phyloP scores from a whole-genome alignment of 169 alveolate genomes.

The Plasmodium berghei region DNA sequence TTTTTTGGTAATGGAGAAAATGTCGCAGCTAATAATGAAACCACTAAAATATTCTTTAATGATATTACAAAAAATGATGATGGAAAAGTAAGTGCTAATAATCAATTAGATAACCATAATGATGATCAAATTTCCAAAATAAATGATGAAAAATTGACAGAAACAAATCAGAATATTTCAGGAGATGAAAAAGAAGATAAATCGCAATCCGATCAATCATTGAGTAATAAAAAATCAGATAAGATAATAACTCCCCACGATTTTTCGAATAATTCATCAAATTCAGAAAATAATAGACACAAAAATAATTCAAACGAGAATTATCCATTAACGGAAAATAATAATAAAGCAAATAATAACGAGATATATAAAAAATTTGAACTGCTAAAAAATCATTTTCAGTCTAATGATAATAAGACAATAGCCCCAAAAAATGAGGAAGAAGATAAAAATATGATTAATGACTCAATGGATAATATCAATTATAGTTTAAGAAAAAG shows the following conservation, averaged over 20 bases:
- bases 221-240: slow-evolving; percentile 8
- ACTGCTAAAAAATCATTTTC: slow-evolving; percentile 28
- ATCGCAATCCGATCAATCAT: neutral
- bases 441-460: neutral
- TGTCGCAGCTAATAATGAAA: neutral
- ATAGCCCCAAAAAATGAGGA: neutral
- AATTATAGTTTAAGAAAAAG: slow-evolving; percentile 40
- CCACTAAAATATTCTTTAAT: neutral
- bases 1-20: neutral
- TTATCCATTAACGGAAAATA: neutral
- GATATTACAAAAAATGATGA: no score
- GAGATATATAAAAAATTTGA: slow-evolving; percentile 30
- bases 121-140: neutral
- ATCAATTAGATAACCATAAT: no score
- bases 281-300: neutral
- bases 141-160: neutral
- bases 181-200: neutral
- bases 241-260: slow-evolving; percentile 51
- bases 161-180: neutral
- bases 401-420: neutral
- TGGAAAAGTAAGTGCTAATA: no score
- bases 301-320: neutral
- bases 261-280: slow-evolving; percentile 13
- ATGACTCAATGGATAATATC: slow-evolving; percentile 2
- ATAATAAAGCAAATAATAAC: slow-evolving; percentile 13